phyloP scores from a whole-genome alignment of 2,329 filamentous ascomycete species.

The Paracoccidioides brasiliensis region DNA sequence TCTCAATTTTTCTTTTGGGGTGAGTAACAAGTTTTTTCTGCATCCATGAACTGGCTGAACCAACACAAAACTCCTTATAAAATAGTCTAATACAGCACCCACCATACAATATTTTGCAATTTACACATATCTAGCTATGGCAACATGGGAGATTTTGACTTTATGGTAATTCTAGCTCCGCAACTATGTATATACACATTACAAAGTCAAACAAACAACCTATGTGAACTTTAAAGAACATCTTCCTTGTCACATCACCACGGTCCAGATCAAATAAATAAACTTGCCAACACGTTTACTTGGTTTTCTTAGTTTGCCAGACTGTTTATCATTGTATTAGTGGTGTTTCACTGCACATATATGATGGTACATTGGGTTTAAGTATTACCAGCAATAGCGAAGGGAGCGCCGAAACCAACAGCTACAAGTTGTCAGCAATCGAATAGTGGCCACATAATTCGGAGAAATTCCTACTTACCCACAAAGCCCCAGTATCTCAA shows the following conservation, averaged over 20 bases:
- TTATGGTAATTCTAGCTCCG: slow-evolving; percentile 22
- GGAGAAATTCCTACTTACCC: slow-evolving; percentile 36
- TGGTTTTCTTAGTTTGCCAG: slow-evolving; percentile 56
- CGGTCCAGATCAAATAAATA: background rate
- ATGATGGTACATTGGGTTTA: background rate
- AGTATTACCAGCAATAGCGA: slow-evolving; percentile 50
- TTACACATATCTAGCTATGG: background rate
- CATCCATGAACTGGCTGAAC: slow-evolving; percentile 25
- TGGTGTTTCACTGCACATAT: background rate
- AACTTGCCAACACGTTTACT: slow-evolving; percentile 17
- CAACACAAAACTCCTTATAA: background rate
- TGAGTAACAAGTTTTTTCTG: slow-evolving; percentile 20
- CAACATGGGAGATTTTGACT: background rate
- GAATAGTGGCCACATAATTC: background rate
- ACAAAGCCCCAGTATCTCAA: slow-evolving; percentile 73
- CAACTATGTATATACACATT: slow-evolving; percentile 12
- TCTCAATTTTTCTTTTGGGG: slow-evolving; percentile 8
- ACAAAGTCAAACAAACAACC: background rate
- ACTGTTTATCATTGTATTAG: slow-evolving; percentile 34
- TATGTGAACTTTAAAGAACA: background rate
- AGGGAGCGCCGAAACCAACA: slow-evolving; percentile 46
- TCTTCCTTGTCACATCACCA: background rate
- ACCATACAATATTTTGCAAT: background rate
- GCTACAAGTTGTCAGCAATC: slow-evolving; percentile 35
- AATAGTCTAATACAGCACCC: too few species aligned